Percentiles rank a stretch among this genome's conserved stretches.
phyloP scores from a whole-genome alignment of 257 asterid genomes.

The Fraxinus excelsior region DNA sequence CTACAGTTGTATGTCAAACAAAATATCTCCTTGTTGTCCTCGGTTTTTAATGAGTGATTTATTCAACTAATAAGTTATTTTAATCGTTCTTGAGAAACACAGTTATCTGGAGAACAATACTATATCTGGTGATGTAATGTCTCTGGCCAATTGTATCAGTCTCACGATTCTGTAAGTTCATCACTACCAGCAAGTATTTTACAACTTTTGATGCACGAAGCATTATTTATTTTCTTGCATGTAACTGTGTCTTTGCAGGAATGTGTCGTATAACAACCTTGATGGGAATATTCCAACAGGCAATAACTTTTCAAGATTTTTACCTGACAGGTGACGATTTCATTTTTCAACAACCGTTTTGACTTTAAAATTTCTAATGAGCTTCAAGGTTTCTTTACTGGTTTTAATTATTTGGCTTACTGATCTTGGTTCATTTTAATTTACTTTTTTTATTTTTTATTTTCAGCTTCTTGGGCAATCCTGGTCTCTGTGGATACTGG shows the following conservation, averaged over 20 bases:
- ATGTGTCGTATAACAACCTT: conserved; percentile 82
- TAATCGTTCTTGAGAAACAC: conserved; percentile 10
- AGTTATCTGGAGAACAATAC: conserved; percentile 83
- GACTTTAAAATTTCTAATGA: no score
- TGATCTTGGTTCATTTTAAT: neutral
- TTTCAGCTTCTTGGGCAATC: conserved; percentile 78
- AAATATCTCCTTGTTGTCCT: neutral
- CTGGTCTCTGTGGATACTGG: conserved; percentile 88
- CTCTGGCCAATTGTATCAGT: conserved; percentile 72
- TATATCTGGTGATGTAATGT: conserved; percentile 74
- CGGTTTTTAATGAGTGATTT: neutral
- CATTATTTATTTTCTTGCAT: conserved; percentile 6
- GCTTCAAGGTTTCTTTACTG: neutral
- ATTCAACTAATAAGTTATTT: neutral
- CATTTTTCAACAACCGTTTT: neutral
- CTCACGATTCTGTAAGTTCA: conserved; percentile 70
- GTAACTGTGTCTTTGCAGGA: conserved; percentile 40
- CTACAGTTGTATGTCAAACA: neutral
- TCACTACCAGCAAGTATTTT: neutral
- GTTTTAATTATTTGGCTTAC: neutral
- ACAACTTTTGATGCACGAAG: neutral
- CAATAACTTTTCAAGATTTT: conserved; percentile 86
- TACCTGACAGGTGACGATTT: conserved; percentile 62
- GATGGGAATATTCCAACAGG: conserved; percentile 80
- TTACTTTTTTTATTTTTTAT: neutral